Evolutionary conservation across 208 protist species (phyloP), one percentile per base, ranked within the genome.

Genomic region (Lotmaria passim): DNA sequence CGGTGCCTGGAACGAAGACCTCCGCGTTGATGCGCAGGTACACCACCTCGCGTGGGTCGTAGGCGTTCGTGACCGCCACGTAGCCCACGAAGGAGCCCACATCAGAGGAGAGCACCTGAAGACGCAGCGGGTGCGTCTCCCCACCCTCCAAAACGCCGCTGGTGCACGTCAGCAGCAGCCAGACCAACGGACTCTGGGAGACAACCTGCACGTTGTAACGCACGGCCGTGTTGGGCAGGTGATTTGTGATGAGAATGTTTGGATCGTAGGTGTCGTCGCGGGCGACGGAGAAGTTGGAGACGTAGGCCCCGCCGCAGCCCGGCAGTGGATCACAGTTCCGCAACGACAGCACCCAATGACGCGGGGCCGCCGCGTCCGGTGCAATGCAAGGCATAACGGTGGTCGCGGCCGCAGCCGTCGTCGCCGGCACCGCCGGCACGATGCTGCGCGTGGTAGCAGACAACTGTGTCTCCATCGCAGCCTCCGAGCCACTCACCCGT

Each of bases 61-160:
- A 56, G 48, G 15, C 78, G 79, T 93, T 96, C 34, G 64, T 77
- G 43, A 96, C 89, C 52, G 77, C 75, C 43, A 96, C 46, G 73
- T 93, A 93, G 5, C 82, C 89, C 6, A 84, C 58, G 53, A 91
- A 96, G n/a, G 81, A 93, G 33, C 91, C 91, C 7, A 86, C 89
- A 19, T 94, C 87, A 26, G 79, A 87, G 0, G 87, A 89, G 21
- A 92, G 58, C 52, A 93, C 67, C 44, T 82, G 86, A 43, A 96
- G 71, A 2, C 85, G 85, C 67, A 96, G 74, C 24, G 78, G 81
- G 65, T 94, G 88, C 33, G 76, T 86, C 68, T 93, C 87, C 2
- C 82, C 81, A 2, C 82, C 75, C 33, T 78, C 77, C 19, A 94
- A 80, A 28, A 83, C 67, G 3, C 81, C 88, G 0, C 70, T 68